Evolutionary conservation across 1,284 basidiomycete genomes (phyloP).

Genomic region (Amylostereum areolatum): DNA sequence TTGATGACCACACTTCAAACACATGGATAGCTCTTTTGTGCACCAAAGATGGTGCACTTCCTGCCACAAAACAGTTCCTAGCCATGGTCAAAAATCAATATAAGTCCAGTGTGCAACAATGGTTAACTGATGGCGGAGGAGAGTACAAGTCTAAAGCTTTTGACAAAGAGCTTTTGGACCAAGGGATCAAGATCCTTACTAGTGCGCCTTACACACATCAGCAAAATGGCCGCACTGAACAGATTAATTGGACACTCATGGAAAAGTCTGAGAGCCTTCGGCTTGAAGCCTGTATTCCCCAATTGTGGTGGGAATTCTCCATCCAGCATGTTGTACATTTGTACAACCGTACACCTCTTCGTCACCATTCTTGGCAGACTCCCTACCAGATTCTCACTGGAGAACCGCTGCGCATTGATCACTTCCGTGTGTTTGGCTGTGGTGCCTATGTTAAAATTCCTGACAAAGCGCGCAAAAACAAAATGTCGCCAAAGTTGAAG

Average conservation of each 20-base stretch:
- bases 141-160: background rate
- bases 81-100: background rate
- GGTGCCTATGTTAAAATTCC: background rate
- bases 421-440: background rate
- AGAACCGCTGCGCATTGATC: background rate
- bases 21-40: background rate
- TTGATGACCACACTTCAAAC: slow-evolving; percentile 23
- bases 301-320: slow-evolving; percentile 7
- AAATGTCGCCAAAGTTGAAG: background rate
- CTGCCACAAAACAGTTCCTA: background rate
- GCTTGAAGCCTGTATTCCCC: slow-evolving; percentile 17
- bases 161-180: background rate
- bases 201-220: background rate
- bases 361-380: slow-evolving; percentile 3
- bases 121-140: background rate
- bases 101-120: background rate
- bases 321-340: slow-evolving; percentile 16
- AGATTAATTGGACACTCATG: slow-evolving; percentile 4
- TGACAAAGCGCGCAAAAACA: background rate
- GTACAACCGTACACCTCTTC: slow-evolving; percentile 18
- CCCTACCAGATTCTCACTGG: slow-evolving; percentile 1
- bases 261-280: slow-evolving; percentile 18
- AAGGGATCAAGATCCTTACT: background rate
- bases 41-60: background rate
- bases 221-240: background rate